phyloP scores from a whole-genome alignment of 306 rosid species.

The Trichosanthes cucumerina region DNA sequence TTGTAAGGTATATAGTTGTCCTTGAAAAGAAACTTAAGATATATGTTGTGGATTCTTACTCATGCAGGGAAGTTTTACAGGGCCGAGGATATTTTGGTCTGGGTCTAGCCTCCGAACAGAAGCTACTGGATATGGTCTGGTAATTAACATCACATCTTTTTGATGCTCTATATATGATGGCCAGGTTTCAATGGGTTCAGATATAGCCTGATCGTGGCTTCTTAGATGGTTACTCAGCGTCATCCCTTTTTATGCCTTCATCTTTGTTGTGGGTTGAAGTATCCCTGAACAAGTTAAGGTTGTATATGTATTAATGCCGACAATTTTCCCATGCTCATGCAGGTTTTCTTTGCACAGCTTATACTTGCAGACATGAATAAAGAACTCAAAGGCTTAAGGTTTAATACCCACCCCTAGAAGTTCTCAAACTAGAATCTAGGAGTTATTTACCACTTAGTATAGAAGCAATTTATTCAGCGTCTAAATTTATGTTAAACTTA shows the following conservation, averaged over 20 bases:
- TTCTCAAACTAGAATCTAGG: slow-evolving; percentile 6
- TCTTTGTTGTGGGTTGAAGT: not conserved
- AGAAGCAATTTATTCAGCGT: not conserved
- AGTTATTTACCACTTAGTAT: slow-evolving; percentile 11
- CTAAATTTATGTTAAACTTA: not conserved
- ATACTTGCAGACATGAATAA: slow-evolving; percentile 93
- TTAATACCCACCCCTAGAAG: slow-evolving; percentile 19
- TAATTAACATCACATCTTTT: slow-evolving; percentile 34
- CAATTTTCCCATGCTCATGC: slow-evolving; percentile 28
- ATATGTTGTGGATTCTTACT: slow-evolving; percentile 25
- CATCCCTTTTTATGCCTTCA: not conserved
- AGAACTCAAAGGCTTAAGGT: slow-evolving; percentile 98
- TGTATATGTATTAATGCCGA: slow-evolving; percentile 10
- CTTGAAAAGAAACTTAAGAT: slow-evolving; percentile 13
- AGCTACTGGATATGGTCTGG: slow-evolving; percentile 99
- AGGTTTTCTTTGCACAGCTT: slow-evolving; percentile 99
- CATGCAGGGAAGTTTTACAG: slow-evolving; percentile 98
- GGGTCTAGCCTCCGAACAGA: slow-evolving; percentile 98
- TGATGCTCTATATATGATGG: slow-evolving; percentile 5
- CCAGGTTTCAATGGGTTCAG: slow-evolving; percentile 6
- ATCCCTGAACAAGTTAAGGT: slow-evolving; percentile 3
- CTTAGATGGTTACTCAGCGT: not conserved
- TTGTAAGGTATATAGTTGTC: slow-evolving; percentile 3
- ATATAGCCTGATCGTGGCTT: not conserved
- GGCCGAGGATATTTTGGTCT: slow-evolving; percentile 98